phyloP scores from a whole-genome alignment of 306 rosid species.

The Lotus japonicus region DNA sequence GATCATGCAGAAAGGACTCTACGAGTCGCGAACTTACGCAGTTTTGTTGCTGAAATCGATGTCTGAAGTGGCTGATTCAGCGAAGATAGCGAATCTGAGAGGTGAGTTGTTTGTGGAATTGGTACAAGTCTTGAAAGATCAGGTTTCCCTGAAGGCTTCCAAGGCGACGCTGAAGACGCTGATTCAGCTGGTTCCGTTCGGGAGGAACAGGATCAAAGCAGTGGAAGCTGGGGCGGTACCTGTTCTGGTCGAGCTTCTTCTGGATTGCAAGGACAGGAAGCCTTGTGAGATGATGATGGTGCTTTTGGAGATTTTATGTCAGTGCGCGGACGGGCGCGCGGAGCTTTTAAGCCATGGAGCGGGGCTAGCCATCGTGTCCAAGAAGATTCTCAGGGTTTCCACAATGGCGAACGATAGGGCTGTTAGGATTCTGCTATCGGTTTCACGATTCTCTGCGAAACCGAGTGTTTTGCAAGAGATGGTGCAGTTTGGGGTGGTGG shows the following conservation, averaged over 20 bases:
- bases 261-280: conserved; percentile 44
- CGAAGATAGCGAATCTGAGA: conserved; percentile 4
- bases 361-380: conserved; percentile 63
- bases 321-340: conserved; percentile 73
- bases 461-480: conserved; percentile 53
- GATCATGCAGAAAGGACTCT: conserved; percentile 41
- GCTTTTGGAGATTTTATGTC: conserved; percentile 48
- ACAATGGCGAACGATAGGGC: conserved; percentile 64
- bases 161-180: conserved; percentile 43
- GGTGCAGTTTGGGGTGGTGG: conserved; percentile 66
- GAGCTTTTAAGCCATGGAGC: conserved; percentile 59
- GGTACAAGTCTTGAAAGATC: conserved; percentile 45
- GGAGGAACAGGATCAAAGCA: conserved; percentile 53
- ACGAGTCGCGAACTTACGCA: conserved; percentile 67
- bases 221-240: conserved; percentile 57
- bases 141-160: conserved; percentile 47
- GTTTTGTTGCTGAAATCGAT: conserved; percentile 49
- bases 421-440: conserved; percentile 40
- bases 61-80: conserved; percentile 36
- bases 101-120: conserved; percentile 39
- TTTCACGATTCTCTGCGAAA: conserved; percentile 49
- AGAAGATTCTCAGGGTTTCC: conserved; percentile 75
- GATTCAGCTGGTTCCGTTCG: conserved; percentile 43
- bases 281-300: conserved; percentile 52
- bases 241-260: conserved; percentile 49